A percentile compares a stretch with the other conserved stretches of the same genome.
Evolutionary conservation across 768 basidiomycete species (phyloP).

Genomic region (Mycena sanguinolenta): DNA sequence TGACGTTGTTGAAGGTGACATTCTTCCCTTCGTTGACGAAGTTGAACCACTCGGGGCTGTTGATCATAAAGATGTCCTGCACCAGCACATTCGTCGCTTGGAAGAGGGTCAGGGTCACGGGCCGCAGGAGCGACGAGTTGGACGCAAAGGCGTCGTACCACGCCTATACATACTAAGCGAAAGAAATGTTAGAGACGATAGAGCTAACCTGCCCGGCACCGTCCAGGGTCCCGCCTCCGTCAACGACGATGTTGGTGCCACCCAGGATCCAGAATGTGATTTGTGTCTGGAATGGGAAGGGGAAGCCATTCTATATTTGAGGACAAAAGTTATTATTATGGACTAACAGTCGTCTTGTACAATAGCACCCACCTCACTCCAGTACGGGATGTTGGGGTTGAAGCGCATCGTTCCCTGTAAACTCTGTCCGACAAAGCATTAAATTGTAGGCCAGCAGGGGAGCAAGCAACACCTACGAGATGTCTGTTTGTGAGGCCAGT

Average conservation of each 20-base stretch:
- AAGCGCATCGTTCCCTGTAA: constrained; percentile 66
- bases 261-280: constrained; percentile 69
- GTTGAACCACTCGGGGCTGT: constrained; percentile 13
- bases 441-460: no score
- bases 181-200: background rate
- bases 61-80: constrained; percentile 24
- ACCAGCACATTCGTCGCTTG: constrained; percentile 32
- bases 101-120: constrained; percentile 21
- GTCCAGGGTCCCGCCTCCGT: constrained; percentile 76
- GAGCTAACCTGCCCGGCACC: constrained; percentile 70
- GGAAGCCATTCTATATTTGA: constrained; percentile 62
- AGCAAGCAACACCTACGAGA: no score
- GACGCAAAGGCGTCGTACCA: constrained; percentile 67
- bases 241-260: constrained; percentile 60
- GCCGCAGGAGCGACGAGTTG: constrained; percentile 35
- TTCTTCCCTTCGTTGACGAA: constrained; percentile 59
- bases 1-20: constrained; percentile 61
- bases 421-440: no score
- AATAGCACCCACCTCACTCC: constrained; percentile 63
- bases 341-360: no score
- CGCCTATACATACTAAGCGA: constrained; percentile 44
- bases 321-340: background rate
- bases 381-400: constrained; percentile 63
- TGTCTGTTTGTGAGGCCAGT: constrained; percentile 62
- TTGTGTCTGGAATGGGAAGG: constrained; percentile 67